A percentile compares a stretch with the other conserved stretches of the same genome.
These are phyloP conservation scores for Yarrowia sp. DNA, from an alignment of 805 yeast species.

Conservation along the genomic window DNA sequence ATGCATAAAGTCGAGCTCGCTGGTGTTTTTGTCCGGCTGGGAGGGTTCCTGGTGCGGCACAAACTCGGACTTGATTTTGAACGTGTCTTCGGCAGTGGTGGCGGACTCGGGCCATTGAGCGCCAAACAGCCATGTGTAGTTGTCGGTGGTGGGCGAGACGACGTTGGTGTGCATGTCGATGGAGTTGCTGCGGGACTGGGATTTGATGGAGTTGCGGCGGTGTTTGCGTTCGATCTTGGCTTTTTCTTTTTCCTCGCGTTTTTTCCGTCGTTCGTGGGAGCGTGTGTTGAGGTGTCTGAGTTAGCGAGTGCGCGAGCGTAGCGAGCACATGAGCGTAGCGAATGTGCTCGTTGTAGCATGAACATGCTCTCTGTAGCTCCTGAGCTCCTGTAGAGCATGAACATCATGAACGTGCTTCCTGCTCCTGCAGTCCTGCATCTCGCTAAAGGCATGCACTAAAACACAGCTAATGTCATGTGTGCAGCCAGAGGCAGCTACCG, in stretches of 20 bases:
- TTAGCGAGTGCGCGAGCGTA: too few species aligned
- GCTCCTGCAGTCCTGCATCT: too few species aligned
- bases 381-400: too few species aligned
- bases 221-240: slow-evolving; percentile 1
- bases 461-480: too few species aligned
- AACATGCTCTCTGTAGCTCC: too few species aligned
- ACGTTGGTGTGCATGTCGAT: neutral
- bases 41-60: neutral
- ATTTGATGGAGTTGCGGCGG: slow-evolving; percentile 22
- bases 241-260: slow-evolving; percentile 18
- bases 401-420: too few species aligned
- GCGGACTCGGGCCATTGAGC: slow-evolving; percentile 21
- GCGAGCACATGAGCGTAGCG: too few species aligned
- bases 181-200: slow-evolving; percentile 15
- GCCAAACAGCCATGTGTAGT: slow-evolving; percentile 24
- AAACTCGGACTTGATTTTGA: slow-evolving; percentile 21
- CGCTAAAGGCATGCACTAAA: too few species aligned
- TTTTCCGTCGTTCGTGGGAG: slow-evolving; percentile 17
- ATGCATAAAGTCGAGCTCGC: slow-evolving; percentile 22
- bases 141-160: slow-evolving; percentile 22
- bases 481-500: too few species aligned
- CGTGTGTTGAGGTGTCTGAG: slow-evolving; percentile 15
- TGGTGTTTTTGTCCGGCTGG: slow-evolving; percentile 2
- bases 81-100: slow-evolving; percentile 13
- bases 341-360: too few species aligned